Conservation (phyloP, 768 basidiomycete genomes). For the Chalciporus pseudorubinellus region DNA sequence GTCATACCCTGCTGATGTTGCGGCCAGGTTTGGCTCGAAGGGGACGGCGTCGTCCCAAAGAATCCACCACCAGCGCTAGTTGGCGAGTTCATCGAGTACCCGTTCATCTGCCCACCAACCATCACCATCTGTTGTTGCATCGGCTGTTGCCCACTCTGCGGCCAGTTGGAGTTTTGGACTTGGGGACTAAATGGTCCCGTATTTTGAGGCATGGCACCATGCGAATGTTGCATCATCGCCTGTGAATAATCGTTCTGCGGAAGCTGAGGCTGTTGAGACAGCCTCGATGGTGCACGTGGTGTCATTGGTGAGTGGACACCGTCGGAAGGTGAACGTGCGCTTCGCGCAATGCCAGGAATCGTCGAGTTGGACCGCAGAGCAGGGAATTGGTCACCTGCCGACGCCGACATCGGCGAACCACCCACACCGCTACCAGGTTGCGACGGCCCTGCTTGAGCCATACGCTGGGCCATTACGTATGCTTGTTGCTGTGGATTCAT, state of each 20-base stretch:
- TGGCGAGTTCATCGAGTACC: constrained; percentile 36
- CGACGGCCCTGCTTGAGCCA: constrained; percentile 42
- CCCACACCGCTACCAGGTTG: constrained; percentile 26
- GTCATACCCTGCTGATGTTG: constrained; percentile 28
- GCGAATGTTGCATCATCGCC: constrained; percentile 37
- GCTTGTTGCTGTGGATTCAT: constrained; percentile 33
- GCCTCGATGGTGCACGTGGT: constrained; percentile 35
- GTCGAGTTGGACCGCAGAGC: constrained; percentile 55
- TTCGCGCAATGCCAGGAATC: constrained; percentile 75
- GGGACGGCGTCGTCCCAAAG: constrained; percentile 26
- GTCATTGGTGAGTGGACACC: constrained; percentile 45
- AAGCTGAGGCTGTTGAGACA: constrained; percentile 46
- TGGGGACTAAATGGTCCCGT: constrained; percentile 30
- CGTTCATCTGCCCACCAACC: constrained; percentile 37
- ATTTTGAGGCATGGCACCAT: constrained; percentile 31
- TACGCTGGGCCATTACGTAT: constrained; percentile 41
- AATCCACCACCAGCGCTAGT: constrained; percentile 31
- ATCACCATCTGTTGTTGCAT: constrained; percentile 41
- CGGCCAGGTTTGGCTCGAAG: constrained; percentile 29
- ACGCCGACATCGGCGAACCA: constrained; percentile 43
- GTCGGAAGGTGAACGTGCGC: constrained; percentile 74
- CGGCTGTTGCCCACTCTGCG: constrained; percentile 55
- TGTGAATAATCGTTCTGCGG: constrained; percentile 43
- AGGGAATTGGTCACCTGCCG: constrained; percentile 43
- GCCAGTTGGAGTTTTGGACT: constrained; percentile 41